These are phyloP conservation scores for Borovskyia barvae DNA, from an alignment of 208 protist species.

Conservation along the genomic window DNA sequence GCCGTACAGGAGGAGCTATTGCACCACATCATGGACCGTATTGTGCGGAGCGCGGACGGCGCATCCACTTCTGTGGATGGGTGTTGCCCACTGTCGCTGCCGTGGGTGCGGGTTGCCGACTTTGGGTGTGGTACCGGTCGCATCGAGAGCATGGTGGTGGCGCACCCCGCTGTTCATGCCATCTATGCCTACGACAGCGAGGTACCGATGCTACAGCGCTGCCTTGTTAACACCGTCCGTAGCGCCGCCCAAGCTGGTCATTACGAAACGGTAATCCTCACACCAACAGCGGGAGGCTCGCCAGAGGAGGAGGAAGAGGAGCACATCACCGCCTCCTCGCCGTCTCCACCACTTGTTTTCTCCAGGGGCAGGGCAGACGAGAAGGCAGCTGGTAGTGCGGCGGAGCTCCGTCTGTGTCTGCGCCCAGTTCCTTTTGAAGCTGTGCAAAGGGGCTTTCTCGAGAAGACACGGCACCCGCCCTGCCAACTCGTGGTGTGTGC, in stretches of 20 bases:
- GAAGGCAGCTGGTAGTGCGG: neutral
- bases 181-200: slow-evolving; percentile 80
- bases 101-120: slow-evolving; percentile 53
- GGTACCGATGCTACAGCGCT: slow-evolving; percentile 57
- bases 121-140: slow-evolving; percentile 85
- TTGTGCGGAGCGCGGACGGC: neutral
- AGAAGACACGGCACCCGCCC: slow-evolving; percentile 25
- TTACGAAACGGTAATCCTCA: slow-evolving; percentile 11
- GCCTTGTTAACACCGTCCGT: slow-evolving; percentile 51
- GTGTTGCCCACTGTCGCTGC: neutral
- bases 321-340: neutral
- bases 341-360: neutral
- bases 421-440: slow-evolving; percentile 51
- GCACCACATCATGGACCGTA: slow-evolving; percentile 36
- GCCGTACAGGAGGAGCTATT: slow-evolving; percentile 41
- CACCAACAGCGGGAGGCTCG: slow-evolving; percentile 2
- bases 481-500: slow-evolving; percentile 70
- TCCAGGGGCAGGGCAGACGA: neutral
- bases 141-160: slow-evolving; percentile 54
- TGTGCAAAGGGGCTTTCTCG: slow-evolving; percentile 43
- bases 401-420: slow-evolving; percentile 36
- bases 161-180: slow-evolving; percentile 38
- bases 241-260: slow-evolving; percentile 17
- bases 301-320: neutral
- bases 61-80: neutral